Conservation (phyloP, 2,329 filamentous ascomycete species). For the Gnomoniopsis smithogilvyi region DNA sequence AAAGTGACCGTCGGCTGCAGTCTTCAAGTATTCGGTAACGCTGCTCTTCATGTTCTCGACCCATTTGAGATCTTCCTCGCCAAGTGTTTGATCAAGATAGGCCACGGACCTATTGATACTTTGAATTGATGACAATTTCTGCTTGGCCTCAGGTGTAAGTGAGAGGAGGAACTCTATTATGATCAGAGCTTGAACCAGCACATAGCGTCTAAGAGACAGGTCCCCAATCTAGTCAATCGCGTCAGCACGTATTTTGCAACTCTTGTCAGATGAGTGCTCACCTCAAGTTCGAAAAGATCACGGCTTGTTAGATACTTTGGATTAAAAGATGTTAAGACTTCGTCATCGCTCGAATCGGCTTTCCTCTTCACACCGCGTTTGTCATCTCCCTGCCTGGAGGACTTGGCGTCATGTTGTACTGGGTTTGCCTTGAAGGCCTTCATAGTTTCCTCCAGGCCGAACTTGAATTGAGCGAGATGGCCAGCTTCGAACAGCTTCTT, state of each 20-base stretch:
- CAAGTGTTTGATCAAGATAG: conserved; percentile 71
- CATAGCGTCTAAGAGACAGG: conserved; percentile 87
- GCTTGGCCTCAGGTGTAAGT: conserved; percentile 76
- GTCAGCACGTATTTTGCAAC: conserved; percentile 18
- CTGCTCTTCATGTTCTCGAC: conserved; percentile 70
- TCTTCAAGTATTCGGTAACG: conserved; percentile 80
- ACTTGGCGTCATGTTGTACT: conserved; percentile 42
- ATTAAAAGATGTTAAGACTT: conserved; percentile 76
- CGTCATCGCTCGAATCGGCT: conserved; percentile 56
- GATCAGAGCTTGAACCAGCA: conserved; percentile 92
- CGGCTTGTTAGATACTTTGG: conserved; percentile 98
- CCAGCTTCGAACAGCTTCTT: conserved; percentile 72
- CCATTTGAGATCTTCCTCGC: conserved; percentile 89
- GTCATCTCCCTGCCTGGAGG: conserved; percentile 58
- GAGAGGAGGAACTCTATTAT: conserved; percentile 94
- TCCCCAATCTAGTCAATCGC: conserved; percentile 69
- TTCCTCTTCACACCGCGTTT: conserved; percentile 71
- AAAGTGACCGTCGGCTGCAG: conserved; percentile 80
- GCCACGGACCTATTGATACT: conserved; percentile 80
- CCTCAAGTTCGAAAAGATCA: conserved; percentile 93
- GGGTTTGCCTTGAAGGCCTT: conserved; percentile 50
- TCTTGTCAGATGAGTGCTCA: conserved; percentile 34
- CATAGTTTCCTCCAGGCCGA: conserved; percentile 66
- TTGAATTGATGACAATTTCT: conserved; percentile 65
- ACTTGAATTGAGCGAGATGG: conserved; percentile 78